Base-by-base conservation (phyloP, 495 filamentous ascomycete genomes). In the Tuber magnatum region DNA sequence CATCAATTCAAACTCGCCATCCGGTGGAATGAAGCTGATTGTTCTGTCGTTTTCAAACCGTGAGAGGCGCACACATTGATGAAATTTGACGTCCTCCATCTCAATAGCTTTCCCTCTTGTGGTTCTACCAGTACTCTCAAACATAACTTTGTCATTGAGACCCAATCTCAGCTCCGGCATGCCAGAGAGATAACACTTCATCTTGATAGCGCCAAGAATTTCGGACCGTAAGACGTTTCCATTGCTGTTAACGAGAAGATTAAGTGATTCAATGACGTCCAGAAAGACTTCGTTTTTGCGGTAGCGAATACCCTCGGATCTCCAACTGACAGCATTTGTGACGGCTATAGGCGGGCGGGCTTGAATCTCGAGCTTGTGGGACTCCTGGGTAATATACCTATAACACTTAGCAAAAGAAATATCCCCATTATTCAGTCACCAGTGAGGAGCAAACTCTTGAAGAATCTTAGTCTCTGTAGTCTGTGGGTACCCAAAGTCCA, bases 31-130 rank as follows among this genome's bases (percentile, higher is more conserved):
- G 85, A 99, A 99, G 84, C 92, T 96, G 86, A 99, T 99, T 38
- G 96, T 99, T 68, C 96, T 88, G 85, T 99, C 96, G 81, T 98
- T 99, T 84, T 99, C 96, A 86, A 99, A 99, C 41, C 96, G 88
- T 35, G 92, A 94, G 74, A 99, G 85, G 78, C 96, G 90, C 75
- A 99, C 96, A 84, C 96, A 99, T 83, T 99, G 96, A 85, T 99
- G 96, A 85, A 99, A 99, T 82, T 98, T 99, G 82, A 99, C 96
- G 78, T 99, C 96, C 84, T 99, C 96, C 96, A 99, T 99, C 85
- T 99, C 96, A 73, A 99, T 94, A 18, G 95, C 92, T 85, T 99
- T 99, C 71, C 96, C 96, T 82, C 96, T 86, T 71, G 94, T 97
- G 14, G 96, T 94, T 72, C 96, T 88, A 22, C 96, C 96, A 14